Evolutionary conservation across 2,329 filamentous ascomycete genomes (phyloP).

Genomic region (Talaromyces sp.): DNA sequence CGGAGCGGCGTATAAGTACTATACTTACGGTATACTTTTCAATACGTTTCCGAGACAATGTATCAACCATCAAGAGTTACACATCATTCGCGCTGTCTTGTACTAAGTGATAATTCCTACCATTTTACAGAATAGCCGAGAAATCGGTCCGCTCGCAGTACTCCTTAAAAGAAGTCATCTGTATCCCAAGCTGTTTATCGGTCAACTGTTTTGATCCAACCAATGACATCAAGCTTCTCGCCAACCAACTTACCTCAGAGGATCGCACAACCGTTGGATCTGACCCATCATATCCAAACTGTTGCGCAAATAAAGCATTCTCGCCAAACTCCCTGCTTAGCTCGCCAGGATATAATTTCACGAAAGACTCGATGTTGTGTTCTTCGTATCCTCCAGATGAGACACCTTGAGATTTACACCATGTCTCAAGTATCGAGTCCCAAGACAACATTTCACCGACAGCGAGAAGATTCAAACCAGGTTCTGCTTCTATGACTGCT

Average conservation of each 20-base stretch:
- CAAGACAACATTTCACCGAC: conserved; percentile 8
- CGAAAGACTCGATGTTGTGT: conserved; percentile 1
- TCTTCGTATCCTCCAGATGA: not conserved
- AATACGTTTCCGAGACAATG: not conserved
- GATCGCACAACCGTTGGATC: conserved; percentile 3
- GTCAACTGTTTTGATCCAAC: not conserved
- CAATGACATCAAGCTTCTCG: not conserved
- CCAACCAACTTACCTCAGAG: not conserved
- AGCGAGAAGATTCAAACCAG: conserved; percentile 1
- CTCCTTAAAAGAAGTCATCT: conserved; percentile 9
- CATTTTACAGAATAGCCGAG: not conserved
- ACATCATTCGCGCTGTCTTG: not conserved
- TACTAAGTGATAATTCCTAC: not conserved
- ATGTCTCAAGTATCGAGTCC: conserved; percentile 9
- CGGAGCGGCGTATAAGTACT: not conserved
- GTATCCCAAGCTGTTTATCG: conserved; percentile 3
- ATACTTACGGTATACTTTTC: not conserved
- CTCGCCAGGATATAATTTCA: not conserved
- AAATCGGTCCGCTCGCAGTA: conserved; percentile 8
- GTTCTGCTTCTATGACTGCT: not conserved
- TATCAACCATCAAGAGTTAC: not conserved
- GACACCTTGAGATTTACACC: conserved; percentile 8
- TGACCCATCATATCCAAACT: conserved; percentile 12
- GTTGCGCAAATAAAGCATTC: conserved; percentile 2
- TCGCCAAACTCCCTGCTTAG: conserved; percentile 9